Evolutionary conservation across 2,329 filamentous ascomycete genomes (phyloP).

Genomic region (Fusarium tjaetaba): DNA sequence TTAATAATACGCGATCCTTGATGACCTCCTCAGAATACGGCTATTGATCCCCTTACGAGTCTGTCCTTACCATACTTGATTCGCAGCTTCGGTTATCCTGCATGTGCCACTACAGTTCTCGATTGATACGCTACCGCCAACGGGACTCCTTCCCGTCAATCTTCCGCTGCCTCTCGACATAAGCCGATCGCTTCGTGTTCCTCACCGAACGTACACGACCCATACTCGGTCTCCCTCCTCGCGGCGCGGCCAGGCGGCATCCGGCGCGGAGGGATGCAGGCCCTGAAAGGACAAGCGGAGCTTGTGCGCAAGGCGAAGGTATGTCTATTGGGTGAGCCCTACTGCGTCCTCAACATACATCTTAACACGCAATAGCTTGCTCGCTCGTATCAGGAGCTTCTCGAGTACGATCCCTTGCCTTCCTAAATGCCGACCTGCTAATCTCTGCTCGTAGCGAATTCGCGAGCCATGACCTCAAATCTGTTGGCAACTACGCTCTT

Average conservation of each 20-base stretch:
- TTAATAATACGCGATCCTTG: not conserved
- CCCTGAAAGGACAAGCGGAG: constrained; percentile 66
- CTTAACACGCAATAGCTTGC: constrained; percentile 72
- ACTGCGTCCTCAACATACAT: not conserved
- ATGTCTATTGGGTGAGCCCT: constrained; percentile 21
- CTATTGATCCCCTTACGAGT: constrained; percentile 1
- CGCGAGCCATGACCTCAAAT: constrained; percentile 87
- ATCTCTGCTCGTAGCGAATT: constrained; percentile 77
- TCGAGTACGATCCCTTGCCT: constrained; percentile 73
- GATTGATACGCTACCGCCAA: constrained; percentile 33
- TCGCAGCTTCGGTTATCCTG: constrained; percentile 21
- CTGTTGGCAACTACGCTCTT: constrained; percentile 93
- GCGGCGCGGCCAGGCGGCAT: constrained; percentile 38
- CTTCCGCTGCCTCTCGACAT: constrained; percentile 16
- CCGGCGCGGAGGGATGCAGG: constrained; percentile 58
- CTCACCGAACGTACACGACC: constrained; percentile 1
- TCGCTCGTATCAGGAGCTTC: constrained; percentile 93
- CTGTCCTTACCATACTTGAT: constrained; percentile 21
- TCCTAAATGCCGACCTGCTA: not conserved
- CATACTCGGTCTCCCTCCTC: constrained; percentile 28
- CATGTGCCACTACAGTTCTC: constrained; percentile 32
- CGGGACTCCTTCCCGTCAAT: constrained; percentile 29
- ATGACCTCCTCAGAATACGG: not conserved
- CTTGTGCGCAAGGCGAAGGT: constrained; percentile 72
- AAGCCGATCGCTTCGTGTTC: not conserved